Evolutionary conservation across 2,329 filamentous ascomycete species (phyloP), one percentile per base, ranked within the genome.

Genomic region (Colletotrichum agaves): DNA sequence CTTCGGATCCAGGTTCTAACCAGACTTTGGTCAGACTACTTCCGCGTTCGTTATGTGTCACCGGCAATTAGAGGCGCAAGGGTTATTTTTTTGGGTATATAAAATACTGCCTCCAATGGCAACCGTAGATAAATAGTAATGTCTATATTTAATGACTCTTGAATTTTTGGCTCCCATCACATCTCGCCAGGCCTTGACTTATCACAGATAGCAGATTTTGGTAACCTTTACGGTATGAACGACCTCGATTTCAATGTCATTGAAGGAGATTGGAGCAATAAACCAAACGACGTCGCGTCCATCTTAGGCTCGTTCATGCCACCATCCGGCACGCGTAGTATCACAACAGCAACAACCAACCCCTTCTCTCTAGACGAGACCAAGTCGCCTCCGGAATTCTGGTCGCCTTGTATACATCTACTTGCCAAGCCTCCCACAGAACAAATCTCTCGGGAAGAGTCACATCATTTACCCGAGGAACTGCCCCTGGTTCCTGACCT

Each of bases 61-160:
- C 15, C 35, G 27, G 17, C 19, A 50, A 43, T 23, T 58, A 63
- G 52, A 67, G 64, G 64, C 61, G 60, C 19, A 21, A n/a, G 5
- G 31, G 11, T 7, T 17, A n/a, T 59, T 6, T 23, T 15, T 58
- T 64, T n/a, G 15, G 47, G 33, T 64, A 43, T 15, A 53, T 37
- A 59, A 37, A 53, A 53, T 44, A 61, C 17, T 33, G 53, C 61
- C 27, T 17, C 19, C 31, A 15, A 13, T 31, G 46, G 61, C 61
- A 46, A 43, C 31, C 19, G 64, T 67, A 63, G 60, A 53, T 67
- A 59, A 44, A 35, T 21, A 37, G 58, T 67, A 67, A 67, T 59
- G 53, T 64, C 21, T 59, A 67, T 59, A 59, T 13, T 44, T 46
- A 64, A 44, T 52, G n/a, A n/a, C n/a, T n/a, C n/a, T n/a, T n/a